These are phyloP conservation scores for Ceratobasidium sp. DNA, from an alignment of 1,284 basidiomycete species.

Conservation along the genomic window DNA sequence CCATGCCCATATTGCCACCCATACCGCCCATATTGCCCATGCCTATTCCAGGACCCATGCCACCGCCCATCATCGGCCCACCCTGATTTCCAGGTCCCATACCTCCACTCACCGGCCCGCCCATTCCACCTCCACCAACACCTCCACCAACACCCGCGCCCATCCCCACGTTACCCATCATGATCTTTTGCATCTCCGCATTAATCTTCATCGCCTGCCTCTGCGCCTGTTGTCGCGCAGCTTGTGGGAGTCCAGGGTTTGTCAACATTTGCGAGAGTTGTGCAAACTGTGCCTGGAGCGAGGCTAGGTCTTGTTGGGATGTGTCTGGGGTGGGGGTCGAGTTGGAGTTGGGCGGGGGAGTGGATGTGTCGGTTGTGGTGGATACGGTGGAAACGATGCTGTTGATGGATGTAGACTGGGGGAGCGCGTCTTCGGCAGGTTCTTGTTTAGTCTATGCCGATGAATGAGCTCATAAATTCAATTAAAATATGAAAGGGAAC, in stretches of 20 bases:
- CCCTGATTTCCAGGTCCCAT: conserved; percentile 32
- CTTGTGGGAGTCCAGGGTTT: conserved; percentile 29
- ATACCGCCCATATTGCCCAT: conserved; percentile 45
- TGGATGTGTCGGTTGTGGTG: not conserved
- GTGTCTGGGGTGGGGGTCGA: conserved; percentile 1
- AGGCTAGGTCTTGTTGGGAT: conserved; percentile 16
- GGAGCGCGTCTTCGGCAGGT: not conserved
- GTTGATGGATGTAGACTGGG: conserved; percentile 38
- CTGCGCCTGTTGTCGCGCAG: conserved; percentile 31
- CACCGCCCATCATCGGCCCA: conserved; percentile 29
- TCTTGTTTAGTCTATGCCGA: conserved; percentile 23
- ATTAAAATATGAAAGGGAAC: not conserved
- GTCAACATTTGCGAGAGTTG: conserved; percentile 40
- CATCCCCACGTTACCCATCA: conserved; percentile 20
- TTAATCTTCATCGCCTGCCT: conserved; percentile 35
- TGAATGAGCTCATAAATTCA: not conserved
- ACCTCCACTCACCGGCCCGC: conserved; percentile 23
- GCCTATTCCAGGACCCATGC: conserved; percentile 28
- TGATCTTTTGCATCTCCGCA: conserved; percentile 76
- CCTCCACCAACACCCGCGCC: conserved; percentile 29
- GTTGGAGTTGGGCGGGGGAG: conserved; percentile 13
- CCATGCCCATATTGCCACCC: conserved; percentile 45
- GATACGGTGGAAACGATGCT: conserved; percentile 45
- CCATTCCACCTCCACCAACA: conserved; percentile 7
- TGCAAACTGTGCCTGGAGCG: conserved; percentile 36